These are phyloP conservation scores for Mytilinidion resinicola DNA, from an alignment of 495 filamentous ascomycete genomes.

Conservation along the genomic window DNA sequence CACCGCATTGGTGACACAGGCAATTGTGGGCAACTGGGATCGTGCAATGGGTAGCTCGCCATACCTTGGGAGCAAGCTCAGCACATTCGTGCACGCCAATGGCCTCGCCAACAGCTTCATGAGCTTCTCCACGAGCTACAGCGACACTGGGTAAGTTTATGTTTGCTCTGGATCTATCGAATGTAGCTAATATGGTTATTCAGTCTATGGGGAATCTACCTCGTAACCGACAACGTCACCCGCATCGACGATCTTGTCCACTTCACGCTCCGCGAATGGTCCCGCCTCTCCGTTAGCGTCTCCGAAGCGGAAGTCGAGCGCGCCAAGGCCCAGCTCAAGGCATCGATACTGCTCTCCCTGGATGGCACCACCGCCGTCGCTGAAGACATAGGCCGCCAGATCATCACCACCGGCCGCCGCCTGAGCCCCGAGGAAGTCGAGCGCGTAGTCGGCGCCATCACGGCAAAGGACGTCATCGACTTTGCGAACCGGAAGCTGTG, in stretches of 20 bases:
- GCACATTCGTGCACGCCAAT: slow-evolving; percentile 84
- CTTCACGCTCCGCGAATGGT: slow-evolving; percentile 98
- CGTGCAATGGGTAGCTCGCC: slow-evolving; percentile 94
- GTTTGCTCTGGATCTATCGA: neutral
- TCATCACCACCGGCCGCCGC: slow-evolving; percentile 91
- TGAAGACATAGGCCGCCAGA: slow-evolving; percentile 97
- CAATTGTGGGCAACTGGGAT: slow-evolving; percentile 99
- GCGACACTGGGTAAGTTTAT: slow-evolving; percentile 81
- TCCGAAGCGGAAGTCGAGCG: slow-evolving; percentile 89
- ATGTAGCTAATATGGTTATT: neutral
- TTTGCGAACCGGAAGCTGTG: slow-evolving; percentile 88
- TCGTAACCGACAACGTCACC: slow-evolving; percentile 83
- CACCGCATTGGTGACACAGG: slow-evolving; percentile 93
- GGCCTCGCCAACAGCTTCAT: slow-evolving; percentile 98
- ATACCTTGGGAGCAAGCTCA: slow-evolving; percentile 96
- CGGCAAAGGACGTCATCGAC: slow-evolving; percentile 93
- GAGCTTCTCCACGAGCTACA: slow-evolving; percentile 99
- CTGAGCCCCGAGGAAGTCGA: slow-evolving; percentile 92
- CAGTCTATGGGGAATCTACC: slow-evolving; percentile 99
- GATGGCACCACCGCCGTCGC: slow-evolving; percentile 96
- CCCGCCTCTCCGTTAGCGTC: slow-evolving; percentile 80
- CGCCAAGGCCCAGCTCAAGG: slow-evolving; percentile 98
- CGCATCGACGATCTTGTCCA: slow-evolving; percentile 90
- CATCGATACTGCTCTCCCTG: slow-evolving; percentile 90
- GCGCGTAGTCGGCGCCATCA: slow-evolving; percentile 75